A percentile compares a stretch with the other conserved stretches of the same genome.
phyloP scores from a whole-genome alignment of 441 rosid genomes.

The Raphanus hybrid region DNA sequence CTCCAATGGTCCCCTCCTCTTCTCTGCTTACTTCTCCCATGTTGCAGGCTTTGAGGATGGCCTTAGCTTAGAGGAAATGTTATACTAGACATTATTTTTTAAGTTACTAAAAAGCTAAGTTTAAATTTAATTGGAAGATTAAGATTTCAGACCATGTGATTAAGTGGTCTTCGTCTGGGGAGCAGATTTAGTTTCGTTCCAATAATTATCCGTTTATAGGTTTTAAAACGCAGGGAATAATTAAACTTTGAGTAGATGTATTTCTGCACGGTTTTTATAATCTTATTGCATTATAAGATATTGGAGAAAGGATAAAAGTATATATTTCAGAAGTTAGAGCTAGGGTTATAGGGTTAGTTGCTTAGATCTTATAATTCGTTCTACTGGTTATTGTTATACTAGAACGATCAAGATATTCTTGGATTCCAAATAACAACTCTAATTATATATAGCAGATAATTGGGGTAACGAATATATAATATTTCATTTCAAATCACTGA shows the following conservation, averaged over 20 bases:
- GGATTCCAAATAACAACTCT: conserved; percentile 30
- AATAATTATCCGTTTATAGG: conserved; percentile 30
- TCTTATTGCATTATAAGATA: conserved; percentile 1
- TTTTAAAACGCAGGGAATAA: background rate
- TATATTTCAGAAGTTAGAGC: conserved; percentile 3
- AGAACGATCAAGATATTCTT: conserved; percentile 10
- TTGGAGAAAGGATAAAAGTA: conserved; percentile 3
- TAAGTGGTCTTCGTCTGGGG: conserved; percentile 34
- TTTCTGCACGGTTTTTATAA: conserved; percentile 21
- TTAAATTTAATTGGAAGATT: conserved; percentile 33
- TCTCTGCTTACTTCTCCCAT: conserved; percentile 38
- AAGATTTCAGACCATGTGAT: conserved; percentile 42
- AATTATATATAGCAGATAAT: background rate
- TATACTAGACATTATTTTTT: no score
- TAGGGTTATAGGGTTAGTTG: conserved; percentile 36
- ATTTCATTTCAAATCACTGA: background rate
- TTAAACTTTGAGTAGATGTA: conserved; percentile 1
- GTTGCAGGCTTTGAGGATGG: conserved; percentile 35
- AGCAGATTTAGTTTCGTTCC: conserved; percentile 37
- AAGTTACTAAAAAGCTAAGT: no score
- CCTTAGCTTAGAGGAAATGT: conserved; percentile 22
- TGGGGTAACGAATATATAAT: background rate
- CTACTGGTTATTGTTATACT: conserved; percentile 16
- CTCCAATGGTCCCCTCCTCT: conserved; percentile 32
- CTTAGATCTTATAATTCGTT: conserved; percentile 25